Percentiles rank a stretch among this genome's conserved stretches.
Conservation (phyloP, 352 stramenopile genomes). For the Lagenidium giganteum region DNA sequence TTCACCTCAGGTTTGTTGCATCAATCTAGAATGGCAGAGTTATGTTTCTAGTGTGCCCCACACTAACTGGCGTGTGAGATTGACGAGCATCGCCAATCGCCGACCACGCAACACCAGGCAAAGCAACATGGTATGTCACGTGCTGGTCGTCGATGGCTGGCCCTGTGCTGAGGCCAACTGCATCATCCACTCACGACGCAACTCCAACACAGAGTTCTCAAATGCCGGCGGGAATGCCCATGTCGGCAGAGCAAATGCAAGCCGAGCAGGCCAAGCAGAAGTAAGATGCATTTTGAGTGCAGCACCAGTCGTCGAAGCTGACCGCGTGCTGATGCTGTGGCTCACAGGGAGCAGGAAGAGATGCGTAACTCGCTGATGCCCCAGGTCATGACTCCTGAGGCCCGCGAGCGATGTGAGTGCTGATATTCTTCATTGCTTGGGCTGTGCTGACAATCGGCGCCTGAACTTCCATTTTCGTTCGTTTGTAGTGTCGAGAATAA, state of each 20-base stretch:
- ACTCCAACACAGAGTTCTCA: no score
- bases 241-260: constrained; percentile 82
- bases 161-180: background rate
- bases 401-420: constrained; percentile 72
- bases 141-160: background rate
- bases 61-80: no score
- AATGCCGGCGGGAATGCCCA: no score
- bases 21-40: no score
- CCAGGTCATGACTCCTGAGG: constrained; percentile 75
- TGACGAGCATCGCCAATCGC: no score
- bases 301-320: background rate
- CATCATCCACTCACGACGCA: no score
- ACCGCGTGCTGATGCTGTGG: background rate
- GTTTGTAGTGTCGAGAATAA: constrained; percentile 72
- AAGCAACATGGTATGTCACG: no score
- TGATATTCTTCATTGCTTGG: background rate
- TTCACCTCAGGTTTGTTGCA: no score
- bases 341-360: constrained; percentile 65
- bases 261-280: constrained; percentile 83
- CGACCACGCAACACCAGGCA: no score
- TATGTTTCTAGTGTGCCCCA: no score
- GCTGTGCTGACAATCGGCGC: background rate
- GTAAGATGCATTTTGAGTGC: constrained; percentile 20
- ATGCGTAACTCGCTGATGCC: constrained; percentile 72
- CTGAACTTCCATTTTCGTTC: background rate